Conservation (phyloP, 2,329 filamentous ascomycete species). For the Pseudogymnoascus sp. region DNA sequence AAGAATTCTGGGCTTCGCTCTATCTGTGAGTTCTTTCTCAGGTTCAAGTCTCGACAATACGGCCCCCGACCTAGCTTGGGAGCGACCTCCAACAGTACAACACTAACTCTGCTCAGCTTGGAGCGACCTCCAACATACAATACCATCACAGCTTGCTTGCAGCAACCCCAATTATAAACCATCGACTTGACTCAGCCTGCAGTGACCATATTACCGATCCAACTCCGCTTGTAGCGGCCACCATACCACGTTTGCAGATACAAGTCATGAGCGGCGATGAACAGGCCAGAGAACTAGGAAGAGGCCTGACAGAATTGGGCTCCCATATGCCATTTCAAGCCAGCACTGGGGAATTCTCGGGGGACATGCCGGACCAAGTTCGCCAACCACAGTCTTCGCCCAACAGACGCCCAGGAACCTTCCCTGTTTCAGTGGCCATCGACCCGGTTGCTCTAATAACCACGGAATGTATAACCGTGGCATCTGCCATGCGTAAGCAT, state of each 20-base stretch:
- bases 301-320: neutral
- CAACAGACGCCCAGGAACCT: neutral
- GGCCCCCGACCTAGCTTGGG: neutral
- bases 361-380: neutral
- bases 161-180: neutral
- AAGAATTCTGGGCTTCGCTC: neutral
- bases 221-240: neutral
- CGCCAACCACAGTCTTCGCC: neutral
- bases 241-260: neutral
- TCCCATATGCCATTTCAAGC: neutral
- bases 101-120: neutral
- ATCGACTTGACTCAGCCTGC: neutral
- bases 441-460: conserved; percentile 90
- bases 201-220: neutral
- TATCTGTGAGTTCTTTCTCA: neutral
- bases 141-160: neutral
- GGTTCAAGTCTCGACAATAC: neutral
- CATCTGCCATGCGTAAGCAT: conserved; percentile 96
- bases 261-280: conserved; percentile 7
- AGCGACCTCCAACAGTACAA: neutral
- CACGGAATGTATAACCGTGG: conserved; percentile 97
- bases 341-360: neutral
- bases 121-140: neutral
- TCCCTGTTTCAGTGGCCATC: conserved; percentile 67
- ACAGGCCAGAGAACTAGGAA: conserved; percentile 1